phyloP scores from a whole-genome alignment of 768 basidiomycete species.

The Amanita pallidorosea region DNA sequence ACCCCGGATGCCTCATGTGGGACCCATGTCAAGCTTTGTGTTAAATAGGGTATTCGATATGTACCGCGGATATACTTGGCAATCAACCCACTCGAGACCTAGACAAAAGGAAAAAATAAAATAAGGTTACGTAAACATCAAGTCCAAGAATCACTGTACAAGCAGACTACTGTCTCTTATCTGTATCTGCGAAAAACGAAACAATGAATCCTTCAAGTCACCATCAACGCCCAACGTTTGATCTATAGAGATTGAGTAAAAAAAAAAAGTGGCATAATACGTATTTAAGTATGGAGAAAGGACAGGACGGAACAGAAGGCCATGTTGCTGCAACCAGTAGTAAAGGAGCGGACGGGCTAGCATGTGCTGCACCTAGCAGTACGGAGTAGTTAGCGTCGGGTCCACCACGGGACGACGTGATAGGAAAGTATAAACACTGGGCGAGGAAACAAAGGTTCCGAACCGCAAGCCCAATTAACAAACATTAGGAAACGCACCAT shows the following conservation, averaged over 20 bases:
- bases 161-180: not conserved
- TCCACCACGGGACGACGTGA: not conserved
- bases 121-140: slow-evolving; percentile 1
- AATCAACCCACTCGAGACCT: no score
- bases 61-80: no score
- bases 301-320: not conserved
- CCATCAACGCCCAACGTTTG: not conserved
- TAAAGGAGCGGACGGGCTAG: slow-evolving; percentile 1
- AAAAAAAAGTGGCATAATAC: not conserved
- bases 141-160: not conserved
- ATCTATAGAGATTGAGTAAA: not conserved
- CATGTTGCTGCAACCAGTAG: not conserved
- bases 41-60: no score
- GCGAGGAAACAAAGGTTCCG: no score
- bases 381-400: not conserved
- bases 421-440: not conserved
- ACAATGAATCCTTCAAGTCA: not conserved
- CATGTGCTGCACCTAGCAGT: not conserved
- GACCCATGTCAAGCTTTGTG: no score
- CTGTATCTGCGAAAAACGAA: not conserved
- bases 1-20: not conserved
- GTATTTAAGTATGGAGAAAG: not conserved
- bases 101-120: not conserved
- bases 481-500: not conserved
- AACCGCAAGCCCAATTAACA: not conserved